Base-by-base conservation (phyloP, 1,139 yeast species). In the Blastobotrys apis region DNA sequence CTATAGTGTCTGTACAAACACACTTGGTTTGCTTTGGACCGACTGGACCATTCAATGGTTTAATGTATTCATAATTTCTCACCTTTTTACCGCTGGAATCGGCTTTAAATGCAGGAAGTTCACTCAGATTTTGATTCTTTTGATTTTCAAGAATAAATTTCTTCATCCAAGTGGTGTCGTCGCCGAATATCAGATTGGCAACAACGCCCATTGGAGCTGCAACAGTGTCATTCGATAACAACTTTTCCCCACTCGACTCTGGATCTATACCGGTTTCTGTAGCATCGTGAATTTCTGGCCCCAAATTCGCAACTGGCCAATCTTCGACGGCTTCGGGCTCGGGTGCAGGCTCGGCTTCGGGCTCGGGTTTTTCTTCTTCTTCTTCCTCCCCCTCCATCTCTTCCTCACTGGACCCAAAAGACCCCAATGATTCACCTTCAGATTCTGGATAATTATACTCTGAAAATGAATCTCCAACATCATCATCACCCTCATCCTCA, bases 21-120 rank as follows among this genome's bases (percentile, higher is more conserved):
- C 98, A 94, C 54, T 75, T 78, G 2, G 98, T 90, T 60, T 90
- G 96, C 59, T 90, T 92, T 5, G 98, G 98, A 0, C 98, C 98
- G 47, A 94, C 79, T 0, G 96, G 78, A 0, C 83, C 90, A 47
- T 73, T 71, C 49, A 94, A 70, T 3, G 96, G 97, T 62, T 90
- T 90, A 38, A 72, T 74, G 62, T 90, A 94, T 4, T 75, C 72
- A 60, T 82, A 90, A 34, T 72, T 69, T 50, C 99, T 75, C 40
- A 59, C 51, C 49, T 68, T 68, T 45, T 67, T 66, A 3, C 67
- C 68, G 12, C 57, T 59, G 13, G 57, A 57, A 4, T 54, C 55
- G 13, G 64, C 63, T 26, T 65, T 57, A 55, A 80, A 76, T 21
- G 72, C 72, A 1, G 80, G 73, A 43, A 88, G 73, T 1, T 72